Base-by-base conservation (phyloP, 805 yeast species). In the Helenozyma rhizophorensis region DNA sequence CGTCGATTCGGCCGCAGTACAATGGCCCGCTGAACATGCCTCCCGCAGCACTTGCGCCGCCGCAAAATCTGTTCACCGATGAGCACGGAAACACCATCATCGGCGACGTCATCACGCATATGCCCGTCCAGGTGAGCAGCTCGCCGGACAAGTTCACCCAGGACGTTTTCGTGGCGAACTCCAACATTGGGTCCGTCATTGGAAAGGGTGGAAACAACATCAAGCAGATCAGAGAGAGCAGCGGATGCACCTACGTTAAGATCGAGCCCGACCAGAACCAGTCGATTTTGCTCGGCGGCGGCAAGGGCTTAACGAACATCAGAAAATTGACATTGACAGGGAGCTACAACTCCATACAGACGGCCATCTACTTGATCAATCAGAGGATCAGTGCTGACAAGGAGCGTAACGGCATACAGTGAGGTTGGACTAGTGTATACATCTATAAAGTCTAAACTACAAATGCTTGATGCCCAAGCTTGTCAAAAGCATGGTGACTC, bases 141-240 rank as follows among this genome's bases (percentile, higher is more conserved):
- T 50, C 34, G 23, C 62, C 73, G 25, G 83, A 73, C 47, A 73
- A 74, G 47, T 68, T 73, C 33, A 72, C 77, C 34, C 85, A 83
- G 56, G 89, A 82, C 39, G 68, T 86, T 3, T 80, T 63, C 44
- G 86, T 87, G 27, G 88, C 94, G 15, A 80, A 80, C 51, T 75
- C 76, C 23, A 81, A 72, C 56, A 88, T 87, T 24, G 96, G 96
- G 1, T 75, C 84, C 24, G 80, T 87, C 17, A 87, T 87, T 39
- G 96, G 96, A 1, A 84, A 79, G 57, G 86, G 87, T 21, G 96
- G 96, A 13, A 77, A 82, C 48, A 83, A 80, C 46, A 80, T 87
- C 37, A 82, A 79, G 49, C 86, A 83, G 41, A 79, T 87, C 30
- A 72, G 90, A 41, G 80, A 78, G 38, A 68, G 76, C 18, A 77